phyloP scores from a whole-genome alignment of 345 rosid genomes.

The Hypericum perforatum region DNA sequence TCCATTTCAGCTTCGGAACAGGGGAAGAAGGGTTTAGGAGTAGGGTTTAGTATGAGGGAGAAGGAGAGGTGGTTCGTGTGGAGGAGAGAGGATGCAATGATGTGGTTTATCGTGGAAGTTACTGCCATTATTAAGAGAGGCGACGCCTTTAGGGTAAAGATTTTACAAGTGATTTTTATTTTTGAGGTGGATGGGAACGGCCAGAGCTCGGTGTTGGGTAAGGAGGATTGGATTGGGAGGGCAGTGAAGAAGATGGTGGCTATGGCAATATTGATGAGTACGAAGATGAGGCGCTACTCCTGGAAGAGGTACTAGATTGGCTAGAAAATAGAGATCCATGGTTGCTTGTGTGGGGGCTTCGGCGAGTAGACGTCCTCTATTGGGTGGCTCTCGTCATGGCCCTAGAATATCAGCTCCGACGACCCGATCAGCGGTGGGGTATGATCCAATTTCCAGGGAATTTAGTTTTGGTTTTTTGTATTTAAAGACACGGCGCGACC shows the following conservation, averaged over 20 bases:
- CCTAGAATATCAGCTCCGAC: conserved; percentile 73
- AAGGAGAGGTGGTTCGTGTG: too few relatives aligned
- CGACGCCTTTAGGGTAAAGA: too few relatives aligned
- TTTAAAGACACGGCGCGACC: too few relatives aligned
- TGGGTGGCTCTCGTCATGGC: conserved; percentile 54
- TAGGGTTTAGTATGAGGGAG: too few relatives aligned
- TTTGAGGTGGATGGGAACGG: conserved; percentile 13
- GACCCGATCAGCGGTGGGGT: conserved; percentile 30
- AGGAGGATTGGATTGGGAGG: conserved; percentile 29
- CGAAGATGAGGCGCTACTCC: conserved; percentile 81
- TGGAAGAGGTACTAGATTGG: conserved; percentile 72
- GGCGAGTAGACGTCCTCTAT: conserved; percentile 48
- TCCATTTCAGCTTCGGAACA: too few relatives aligned
- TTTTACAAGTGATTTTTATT: too few relatives aligned
- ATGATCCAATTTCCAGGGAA: neutral
- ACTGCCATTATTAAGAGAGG: too few relatives aligned
- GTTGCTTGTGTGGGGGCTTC: conserved; percentile 61
- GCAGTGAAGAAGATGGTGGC: conserved; percentile 60
- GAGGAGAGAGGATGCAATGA: too few relatives aligned
- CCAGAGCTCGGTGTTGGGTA: conserved; percentile 4
- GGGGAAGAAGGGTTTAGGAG: too few relatives aligned
- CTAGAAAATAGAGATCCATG: conserved; percentile 50
- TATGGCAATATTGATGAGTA: conserved; percentile 78
- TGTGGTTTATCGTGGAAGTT: too few relatives aligned
- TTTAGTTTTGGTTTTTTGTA: too few relatives aligned